Conservation (phyloP, 169 alveolate genomes). For the Theileria annulata region DNA sequence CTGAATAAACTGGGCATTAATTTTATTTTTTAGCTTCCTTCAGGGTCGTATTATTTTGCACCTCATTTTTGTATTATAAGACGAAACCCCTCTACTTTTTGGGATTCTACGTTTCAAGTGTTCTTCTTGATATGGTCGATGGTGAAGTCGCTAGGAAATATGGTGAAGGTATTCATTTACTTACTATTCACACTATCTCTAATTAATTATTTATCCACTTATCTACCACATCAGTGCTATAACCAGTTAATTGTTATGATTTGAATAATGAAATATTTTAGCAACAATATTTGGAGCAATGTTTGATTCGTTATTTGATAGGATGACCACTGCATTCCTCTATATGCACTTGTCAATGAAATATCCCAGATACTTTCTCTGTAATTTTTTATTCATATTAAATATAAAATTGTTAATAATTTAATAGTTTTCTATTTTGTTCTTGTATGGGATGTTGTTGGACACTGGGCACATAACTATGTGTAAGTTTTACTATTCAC, state of each 20-base stretch:
- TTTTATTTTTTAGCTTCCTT: constrained; percentile 29
- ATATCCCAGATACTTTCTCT: constrained; percentile 42
- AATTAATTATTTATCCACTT: neutral
- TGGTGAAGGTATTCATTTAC: constrained; percentile 42
- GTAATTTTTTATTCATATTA: constrained; percentile 21
- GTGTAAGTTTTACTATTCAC: constrained; percentile 41
- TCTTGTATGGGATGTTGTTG: constrained; percentile 43
- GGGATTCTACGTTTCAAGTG: constrained; percentile 32
- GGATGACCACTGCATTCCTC: constrained; percentile 51
- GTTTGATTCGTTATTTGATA: constrained; percentile 54
- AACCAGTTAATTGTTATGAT: neutral
- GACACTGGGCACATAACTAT: constrained; percentile 68
- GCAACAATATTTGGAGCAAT: constrained; percentile 61
- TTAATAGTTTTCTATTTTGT: constrained; percentile 1
- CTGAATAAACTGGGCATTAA: constrained; percentile 4
- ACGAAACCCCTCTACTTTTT: constrained; percentile 26
- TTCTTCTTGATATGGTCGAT: constrained; percentile 49
- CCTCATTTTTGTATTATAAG: constrained; percentile 11
- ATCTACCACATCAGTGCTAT: neutral
- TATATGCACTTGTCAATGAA: constrained; percentile 36
- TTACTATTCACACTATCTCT: neutral
- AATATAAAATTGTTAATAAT: no score
- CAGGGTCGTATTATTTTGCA: constrained; percentile 24
- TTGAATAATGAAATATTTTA: constrained; percentile 5
- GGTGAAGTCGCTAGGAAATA: constrained; percentile 58